Conservation (phyloP, 1,284 basidiomycete species). For the Puccinia sorghi region DNA sequence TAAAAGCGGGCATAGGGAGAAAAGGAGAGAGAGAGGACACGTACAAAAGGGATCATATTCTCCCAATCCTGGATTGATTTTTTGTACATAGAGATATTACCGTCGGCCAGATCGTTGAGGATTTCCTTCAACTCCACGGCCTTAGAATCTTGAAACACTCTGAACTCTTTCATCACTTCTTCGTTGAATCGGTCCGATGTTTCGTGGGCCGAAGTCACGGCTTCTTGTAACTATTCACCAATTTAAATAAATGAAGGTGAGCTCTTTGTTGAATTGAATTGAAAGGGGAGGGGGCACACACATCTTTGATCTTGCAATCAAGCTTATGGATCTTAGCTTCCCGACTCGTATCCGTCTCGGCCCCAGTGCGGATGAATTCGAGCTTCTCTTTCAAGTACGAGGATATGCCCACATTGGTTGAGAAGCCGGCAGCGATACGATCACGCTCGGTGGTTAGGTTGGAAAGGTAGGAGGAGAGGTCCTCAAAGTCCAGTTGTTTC, state of each 20-base stretch:
- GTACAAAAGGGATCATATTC: conserved; percentile 48
- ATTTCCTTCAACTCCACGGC: conserved; percentile 95
- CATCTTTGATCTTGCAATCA: conserved; percentile 91
- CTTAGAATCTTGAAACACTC: conserved; percentile 83
- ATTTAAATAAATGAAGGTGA: background rate
- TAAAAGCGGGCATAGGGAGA: background rate
- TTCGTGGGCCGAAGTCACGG: conserved; percentile 89
- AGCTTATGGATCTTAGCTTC: conserved; percentile 90
- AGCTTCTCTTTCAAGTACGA: conserved; percentile 93
- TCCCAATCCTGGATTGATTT: conserved; percentile 57
- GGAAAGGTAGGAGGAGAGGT: conserved; percentile 90
- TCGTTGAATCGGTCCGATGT: conserved; percentile 93
- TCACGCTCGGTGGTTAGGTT: conserved; percentile 89
- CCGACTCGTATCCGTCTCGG: conserved; percentile 84
- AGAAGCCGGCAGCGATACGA: conserved; percentile 70
- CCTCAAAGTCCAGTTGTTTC: conserved; percentile 98
- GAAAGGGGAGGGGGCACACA: conserved; percentile 58
- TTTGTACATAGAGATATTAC: conserved; percentile 91
- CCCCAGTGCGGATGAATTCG: conserved; percentile 79
- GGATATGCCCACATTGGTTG: conserved; percentile 68
- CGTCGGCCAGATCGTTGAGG: conserved; percentile 81
- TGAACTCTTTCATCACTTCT: conserved; percentile 86
- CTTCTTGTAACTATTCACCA: conserved; percentile 77
- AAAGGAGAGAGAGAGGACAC: background rate
- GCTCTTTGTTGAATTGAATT: conserved; percentile 8